Evolutionary conservation across 257 asterid species (phyloP).

Genomic region (Petrea volubilis): DNA sequence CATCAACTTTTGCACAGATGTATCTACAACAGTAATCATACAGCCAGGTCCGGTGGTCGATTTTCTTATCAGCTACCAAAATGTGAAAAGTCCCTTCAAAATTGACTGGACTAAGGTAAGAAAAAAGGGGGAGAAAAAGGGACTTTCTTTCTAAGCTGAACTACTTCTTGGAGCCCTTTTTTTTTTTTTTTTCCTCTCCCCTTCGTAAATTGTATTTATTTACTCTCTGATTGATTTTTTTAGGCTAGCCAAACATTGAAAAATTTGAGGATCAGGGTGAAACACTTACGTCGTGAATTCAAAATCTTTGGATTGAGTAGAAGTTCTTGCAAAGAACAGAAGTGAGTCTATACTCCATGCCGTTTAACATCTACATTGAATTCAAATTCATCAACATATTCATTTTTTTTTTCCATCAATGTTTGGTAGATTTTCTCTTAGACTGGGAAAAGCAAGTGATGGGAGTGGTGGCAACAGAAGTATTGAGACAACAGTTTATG

Average conservation of each 20-base stretch:
- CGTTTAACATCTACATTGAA: background rate
- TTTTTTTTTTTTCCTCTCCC: too few species aligned
- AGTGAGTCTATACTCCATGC: constrained; percentile 28
- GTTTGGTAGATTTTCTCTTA: constrained; percentile 33
- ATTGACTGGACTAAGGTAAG: constrained; percentile 52
- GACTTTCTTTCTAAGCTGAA: background rate
- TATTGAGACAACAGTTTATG: constrained; percentile 46
- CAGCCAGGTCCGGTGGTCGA: constrained; percentile 48
- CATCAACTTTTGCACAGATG: constrained; percentile 34
- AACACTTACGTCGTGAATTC: constrained; percentile 41
- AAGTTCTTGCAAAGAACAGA: constrained; percentile 48
- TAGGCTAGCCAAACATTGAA: constrained; percentile 48
- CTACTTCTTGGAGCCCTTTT: too few species aligned
- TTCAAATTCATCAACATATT: background rate
- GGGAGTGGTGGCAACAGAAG: constrained; percentile 15
- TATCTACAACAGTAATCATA: constrained; percentile 41
- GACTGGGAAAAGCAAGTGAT: constrained; percentile 11
- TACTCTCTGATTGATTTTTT: background rate
- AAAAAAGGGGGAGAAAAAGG: too few species aligned
- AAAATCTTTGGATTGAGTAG: constrained; percentile 49
- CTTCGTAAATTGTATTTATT: background rate
- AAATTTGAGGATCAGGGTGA: constrained; percentile 41
- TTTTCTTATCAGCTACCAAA: constrained; percentile 46
- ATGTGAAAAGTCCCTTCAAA: constrained; percentile 42
- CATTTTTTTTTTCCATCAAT: background rate